Percentiles rank a stretch among this genome's conserved stretches.
phyloP scores from a whole-genome alignment of 2,329 filamentous ascomycete species.

The Botrytis elliptica region DNA sequence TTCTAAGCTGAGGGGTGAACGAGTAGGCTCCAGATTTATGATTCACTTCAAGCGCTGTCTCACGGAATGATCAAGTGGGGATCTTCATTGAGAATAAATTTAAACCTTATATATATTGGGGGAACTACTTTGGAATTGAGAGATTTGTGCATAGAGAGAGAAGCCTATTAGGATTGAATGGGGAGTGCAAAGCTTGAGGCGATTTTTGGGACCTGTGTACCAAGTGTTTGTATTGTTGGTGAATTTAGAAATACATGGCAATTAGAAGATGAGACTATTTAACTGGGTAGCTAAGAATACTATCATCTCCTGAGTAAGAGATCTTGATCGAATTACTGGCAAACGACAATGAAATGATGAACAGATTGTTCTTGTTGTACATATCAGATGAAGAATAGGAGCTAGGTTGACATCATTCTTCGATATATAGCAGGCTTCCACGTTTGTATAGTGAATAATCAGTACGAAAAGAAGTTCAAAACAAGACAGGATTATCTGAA shows the following conservation, averaged over 20 bases:
- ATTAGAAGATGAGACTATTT: fast-evolving
- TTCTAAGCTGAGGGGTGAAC: not conserved
- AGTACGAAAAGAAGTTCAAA: too few species aligned
- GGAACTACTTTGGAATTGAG: not conserved
- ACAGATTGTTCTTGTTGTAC: not conserved
- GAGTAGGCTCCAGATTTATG: not conserved
- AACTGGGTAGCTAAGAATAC: not conserved
- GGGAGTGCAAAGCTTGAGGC: not conserved
- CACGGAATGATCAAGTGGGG: not conserved
- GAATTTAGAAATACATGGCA: not conserved
- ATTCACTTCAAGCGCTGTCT: not conserved
- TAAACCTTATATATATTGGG: not conserved
- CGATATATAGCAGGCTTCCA: too few species aligned
- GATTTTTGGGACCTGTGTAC: not conserved
- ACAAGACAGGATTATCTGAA: not conserved
- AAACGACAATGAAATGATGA: not conserved
- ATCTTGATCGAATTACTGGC: not conserved
- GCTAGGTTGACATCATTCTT: not conserved
- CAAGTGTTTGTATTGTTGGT: not conserved
- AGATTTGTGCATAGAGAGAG: not conserved
- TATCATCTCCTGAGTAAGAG: not conserved
- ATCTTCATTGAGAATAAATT: not conserved
- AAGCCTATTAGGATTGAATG: fast-evolving
- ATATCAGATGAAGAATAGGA: not conserved
- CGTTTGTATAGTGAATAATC: too few species aligned